Evolutionary conservation across 2,329 filamentous ascomycete genomes (phyloP).

Genomic region (Capronia coronata): DNA sequence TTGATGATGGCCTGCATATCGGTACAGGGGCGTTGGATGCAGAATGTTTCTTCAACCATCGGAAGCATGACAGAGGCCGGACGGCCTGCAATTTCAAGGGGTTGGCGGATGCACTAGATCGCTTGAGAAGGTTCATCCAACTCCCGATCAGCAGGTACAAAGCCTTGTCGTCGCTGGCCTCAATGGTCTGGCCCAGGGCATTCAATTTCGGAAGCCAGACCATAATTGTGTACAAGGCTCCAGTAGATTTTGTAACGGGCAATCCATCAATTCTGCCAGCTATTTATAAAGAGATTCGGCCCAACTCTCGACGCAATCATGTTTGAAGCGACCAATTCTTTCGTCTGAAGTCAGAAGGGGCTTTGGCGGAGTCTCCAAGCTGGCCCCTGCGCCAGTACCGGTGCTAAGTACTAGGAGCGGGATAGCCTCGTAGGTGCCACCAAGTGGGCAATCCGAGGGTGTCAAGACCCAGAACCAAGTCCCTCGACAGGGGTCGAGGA

Average conservation of each 20-base stretch:
- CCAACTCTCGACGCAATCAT: not conserved
- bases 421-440: conserved; percentile 2
- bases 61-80: not conserved
- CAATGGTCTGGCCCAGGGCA: too few relatives aligned
- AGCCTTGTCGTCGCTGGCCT: not conserved
- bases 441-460: not conserved
- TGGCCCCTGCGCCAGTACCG: conserved; percentile 3
- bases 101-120: conserved; percentile 10
- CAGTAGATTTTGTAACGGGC: too few relatives aligned
- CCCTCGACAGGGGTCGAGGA: not conserved
- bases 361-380: not conserved
- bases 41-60: not conserved
- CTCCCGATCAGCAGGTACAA: not conserved
- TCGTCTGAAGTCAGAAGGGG: not conserved
- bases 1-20: conserved; percentile 1
- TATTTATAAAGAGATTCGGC: not conserved
- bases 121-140: too few relatives aligned
- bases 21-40: not conserved
- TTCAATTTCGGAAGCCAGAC: too few relatives aligned
- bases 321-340: not conserved
- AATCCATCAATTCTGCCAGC: too few relatives aligned
- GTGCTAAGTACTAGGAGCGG: not conserved
- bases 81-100: conserved; percentile 4
- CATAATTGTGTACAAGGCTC: too few relatives aligned
- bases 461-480: not conserved